Conservation (phyloP, 345 rosid species). For the Nephelium lappaceum region DNA sequence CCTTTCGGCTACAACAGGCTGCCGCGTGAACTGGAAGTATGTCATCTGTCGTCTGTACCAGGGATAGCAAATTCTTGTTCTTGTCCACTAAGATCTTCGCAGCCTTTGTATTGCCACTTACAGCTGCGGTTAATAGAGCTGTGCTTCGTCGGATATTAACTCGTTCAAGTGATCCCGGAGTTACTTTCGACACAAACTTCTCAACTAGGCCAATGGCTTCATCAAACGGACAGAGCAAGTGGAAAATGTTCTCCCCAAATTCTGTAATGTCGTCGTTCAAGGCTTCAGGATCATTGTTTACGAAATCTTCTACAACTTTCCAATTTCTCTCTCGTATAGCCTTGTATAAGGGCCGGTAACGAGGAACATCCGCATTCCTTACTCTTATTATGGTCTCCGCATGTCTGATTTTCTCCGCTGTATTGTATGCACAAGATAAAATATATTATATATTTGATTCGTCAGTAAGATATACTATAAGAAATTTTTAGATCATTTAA, state of each 20-base stretch:
- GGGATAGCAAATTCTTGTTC: not conserved
- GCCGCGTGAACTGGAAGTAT: not conserved
- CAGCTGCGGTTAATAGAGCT: not conserved
- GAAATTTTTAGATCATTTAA: too few relatives aligned
- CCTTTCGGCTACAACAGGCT: not conserved
- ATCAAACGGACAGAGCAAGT: not conserved
- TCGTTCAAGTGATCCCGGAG: not conserved
- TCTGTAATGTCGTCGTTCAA: not conserved
- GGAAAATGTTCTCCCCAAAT: not conserved
- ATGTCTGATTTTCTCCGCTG: not conserved
- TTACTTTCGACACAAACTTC: not conserved
- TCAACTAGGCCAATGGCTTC: not conserved
- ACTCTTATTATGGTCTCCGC: not conserved
- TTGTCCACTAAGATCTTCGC: not conserved
- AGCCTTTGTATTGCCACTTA: not conserved
- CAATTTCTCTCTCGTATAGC: not conserved
- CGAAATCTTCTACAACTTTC: not conserved
- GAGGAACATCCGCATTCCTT: not conserved
- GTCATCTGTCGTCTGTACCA: fast-evolving
- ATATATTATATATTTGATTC: too few relatives aligned
- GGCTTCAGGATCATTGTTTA: not conserved
- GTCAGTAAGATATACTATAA: too few relatives aligned
- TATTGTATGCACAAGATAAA: not conserved
- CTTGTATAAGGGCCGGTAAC: not conserved
- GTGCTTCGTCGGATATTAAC: not conserved